Evolutionary conservation across 2,329 filamentous ascomycete genomes (phyloP), one percentile per base, ranked within the genome.

Genomic region (Cucurbitaria berberidis): DNA sequence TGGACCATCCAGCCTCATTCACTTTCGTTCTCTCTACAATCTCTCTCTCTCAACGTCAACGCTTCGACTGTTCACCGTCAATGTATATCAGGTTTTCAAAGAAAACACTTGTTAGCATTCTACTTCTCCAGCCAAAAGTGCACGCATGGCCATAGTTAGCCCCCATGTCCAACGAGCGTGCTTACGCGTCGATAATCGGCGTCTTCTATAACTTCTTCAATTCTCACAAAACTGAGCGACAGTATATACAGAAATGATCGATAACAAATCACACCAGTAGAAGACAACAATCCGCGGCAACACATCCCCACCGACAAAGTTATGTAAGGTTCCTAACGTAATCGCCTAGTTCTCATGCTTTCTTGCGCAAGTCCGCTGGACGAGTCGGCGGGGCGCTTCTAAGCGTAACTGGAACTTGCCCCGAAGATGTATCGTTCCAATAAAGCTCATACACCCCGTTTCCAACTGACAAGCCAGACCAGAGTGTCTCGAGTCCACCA

Each of bases 341-440:
- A 5, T 5, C 13, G 13, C 13, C 30, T 34, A 3, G 30, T n/a
- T 2, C 3, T 8, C 13, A 16, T 4, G 30, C 15, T 15, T 34
- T n/a, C 30, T 5, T 34, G 5, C 30, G 30, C 13, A n/a, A 4
- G 3, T 18, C 13, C 8, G 48, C 30, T 11, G 57, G 59, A 44
- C 53, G 59, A 3, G 63, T 60, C 7, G 64, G 63, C 10, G 53
- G 49, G n/a, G 60, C 32, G 32, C 46, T 62, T 40, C 63, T 62
- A 45, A 68, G 41, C 3, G 51, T 48, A 19, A 68, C 26, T 3
- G 57, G 60, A 16, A 59, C 39, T 46, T 67, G 60, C 6, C 62
- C 62, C 2, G 44, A n/a, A 13, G 51, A 59, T 3, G 62, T 63
- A 16, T 64, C 59, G 18, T 68, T 67, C 66, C 64, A 68, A 21